Evolutionary conservation across 2,329 filamentous ascomycete species (phyloP), one percentile per base, ranked within the genome.

Genomic region (Escovopsis sp.): DNA sequence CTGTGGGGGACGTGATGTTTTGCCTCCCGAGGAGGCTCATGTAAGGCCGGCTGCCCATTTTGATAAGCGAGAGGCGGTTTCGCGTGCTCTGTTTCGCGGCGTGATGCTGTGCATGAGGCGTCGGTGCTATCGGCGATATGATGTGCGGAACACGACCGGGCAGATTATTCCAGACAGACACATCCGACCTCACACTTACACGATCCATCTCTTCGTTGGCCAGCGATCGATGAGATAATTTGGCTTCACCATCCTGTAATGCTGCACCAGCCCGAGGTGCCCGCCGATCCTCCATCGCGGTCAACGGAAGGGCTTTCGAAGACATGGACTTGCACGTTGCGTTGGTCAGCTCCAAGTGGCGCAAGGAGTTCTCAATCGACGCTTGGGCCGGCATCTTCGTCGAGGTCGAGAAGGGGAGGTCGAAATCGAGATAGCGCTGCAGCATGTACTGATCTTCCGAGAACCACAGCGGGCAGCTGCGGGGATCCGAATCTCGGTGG

Each of bases 111-210:
- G 39, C 13, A 18, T 41, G 39, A 5, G 40, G 37, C 14, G 32
- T 34, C 2, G 36, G 31, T 1, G 36, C 34, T 26, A 40, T 37
- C 12, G 42, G 33, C 26, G 32, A 29, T 15, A 36, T 33, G 25
- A 37, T 33, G n/a, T 35, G 31, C 11, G 33, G 38, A 9, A 34
- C 29, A 19, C 39, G 35, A 10, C 43, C 43, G 15, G 35, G 37
- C 26, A 44, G 36, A 28, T 44, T 44, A 26, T 45, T 45, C 41
- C 41, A 45, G 5, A 45, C 42, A 19, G 43, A 45, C 12, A 45
- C 41, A 11, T 45, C 43, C 11, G 43, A 45, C 23, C 43, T 41
- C n/a, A 44, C n/a, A 27, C 43, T 45, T 12, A 39, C 35, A 9
- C 41, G 36, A 10, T 44, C 41, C 12, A 42, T 33, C 4, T 37